Evolutionary conservation across 2,329 filamentous ascomycete genomes (phyloP).

Genomic region (Colletotrichum sp.): DNA sequence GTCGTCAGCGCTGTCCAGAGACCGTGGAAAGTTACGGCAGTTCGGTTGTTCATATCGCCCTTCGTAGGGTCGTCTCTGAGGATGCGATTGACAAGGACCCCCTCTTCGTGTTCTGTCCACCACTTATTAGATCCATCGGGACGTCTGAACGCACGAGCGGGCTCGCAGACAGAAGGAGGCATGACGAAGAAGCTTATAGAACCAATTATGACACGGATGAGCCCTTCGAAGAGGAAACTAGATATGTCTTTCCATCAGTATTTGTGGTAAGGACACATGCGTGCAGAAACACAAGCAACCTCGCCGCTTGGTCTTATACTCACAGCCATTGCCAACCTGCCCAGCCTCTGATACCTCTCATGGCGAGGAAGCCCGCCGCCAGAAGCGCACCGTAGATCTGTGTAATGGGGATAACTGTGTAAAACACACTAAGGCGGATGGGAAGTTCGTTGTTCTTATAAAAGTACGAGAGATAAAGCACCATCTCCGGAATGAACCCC

Average conservation of each 20-base stretch:
- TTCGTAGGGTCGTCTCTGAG: constrained; percentile 60
- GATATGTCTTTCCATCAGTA: neutral
- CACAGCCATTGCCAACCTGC: constrained; percentile 61
- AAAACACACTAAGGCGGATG: constrained; percentile 70
- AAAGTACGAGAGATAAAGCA: constrained; percentile 54
- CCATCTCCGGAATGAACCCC: constrained; percentile 49
- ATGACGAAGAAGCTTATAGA: constrained; percentile 32
- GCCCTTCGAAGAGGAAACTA: constrained; percentile 39
- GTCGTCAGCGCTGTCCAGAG: constrained; percentile 58
- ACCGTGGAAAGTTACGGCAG: constrained; percentile 53
- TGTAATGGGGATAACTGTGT: constrained; percentile 55
- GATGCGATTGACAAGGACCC: constrained; percentile 60
- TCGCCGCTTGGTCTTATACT: neutral
- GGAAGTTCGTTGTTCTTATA: constrained; percentile 27
- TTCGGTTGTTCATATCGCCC: constrained; percentile 63
- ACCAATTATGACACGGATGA: constrained; percentile 43
- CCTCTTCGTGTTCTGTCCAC: constrained; percentile 57
- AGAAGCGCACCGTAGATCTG: constrained; percentile 51
- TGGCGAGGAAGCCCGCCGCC: constrained; percentile 49
- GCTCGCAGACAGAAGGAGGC: constrained; percentile 22
- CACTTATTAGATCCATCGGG: constrained; percentile 45
- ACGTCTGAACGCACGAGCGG: neutral
- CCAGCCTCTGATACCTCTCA: constrained; percentile 52
- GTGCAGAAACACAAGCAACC: neutral
- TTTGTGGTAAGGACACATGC: neutral